These are phyloP conservation scores for Talaromyces amestolkiae DNA, from an alignment of 2,329 filamentous ascomycete genomes.

Conservation along the genomic window DNA sequence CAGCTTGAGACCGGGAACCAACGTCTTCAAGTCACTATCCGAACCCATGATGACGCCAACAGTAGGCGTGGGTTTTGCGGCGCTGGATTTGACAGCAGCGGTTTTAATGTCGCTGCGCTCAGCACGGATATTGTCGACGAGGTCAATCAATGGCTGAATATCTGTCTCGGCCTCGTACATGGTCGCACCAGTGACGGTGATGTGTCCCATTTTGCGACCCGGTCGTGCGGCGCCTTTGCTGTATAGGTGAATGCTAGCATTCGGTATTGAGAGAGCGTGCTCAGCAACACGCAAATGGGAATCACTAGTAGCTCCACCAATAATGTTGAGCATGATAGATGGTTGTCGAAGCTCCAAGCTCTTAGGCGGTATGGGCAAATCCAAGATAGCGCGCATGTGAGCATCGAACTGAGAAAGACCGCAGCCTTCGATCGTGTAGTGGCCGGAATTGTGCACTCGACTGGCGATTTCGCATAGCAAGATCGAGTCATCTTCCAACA, in stretches of 20 bases:
- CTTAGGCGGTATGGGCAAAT: conserved; percentile 59
- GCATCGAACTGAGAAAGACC: conserved; percentile 88
- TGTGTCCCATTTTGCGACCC: conserved; percentile 90
- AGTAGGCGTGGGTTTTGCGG: conserved; percentile 34
- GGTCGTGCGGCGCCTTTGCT: conserved; percentile 82
- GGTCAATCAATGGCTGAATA: conserved; percentile 69
- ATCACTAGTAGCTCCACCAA: conserved; percentile 58
- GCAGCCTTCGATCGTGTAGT: conserved; percentile 92
- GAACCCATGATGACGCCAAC: conserved; percentile 52
- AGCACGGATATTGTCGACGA: conserved; percentile 73
- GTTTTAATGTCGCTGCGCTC: conserved; percentile 45
- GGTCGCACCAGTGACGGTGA: conserved; percentile 72
- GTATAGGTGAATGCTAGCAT: conserved; percentile 76
- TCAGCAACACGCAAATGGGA: conserved; percentile 60
- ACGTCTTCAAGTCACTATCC: conserved; percentile 46
- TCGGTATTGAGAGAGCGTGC: conserved; percentile 57
- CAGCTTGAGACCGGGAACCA: conserved; percentile 46
- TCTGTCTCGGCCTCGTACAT: conserved; percentile 67
- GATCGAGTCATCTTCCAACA: conserved; percentile 69
- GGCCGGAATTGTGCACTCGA: conserved; percentile 84
- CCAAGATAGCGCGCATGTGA: conserved; percentile 80
- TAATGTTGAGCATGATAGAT: conserved; percentile 56
- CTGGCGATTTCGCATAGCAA: conserved; percentile 86
- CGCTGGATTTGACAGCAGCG: conserved; percentile 31
- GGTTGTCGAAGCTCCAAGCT: conserved; percentile 47